Percentiles rank a stretch among this genome's conserved stretches.
Conservation (phyloP, 352 stramenopile genomes). For the Globisporangium yorkense region DNA sequence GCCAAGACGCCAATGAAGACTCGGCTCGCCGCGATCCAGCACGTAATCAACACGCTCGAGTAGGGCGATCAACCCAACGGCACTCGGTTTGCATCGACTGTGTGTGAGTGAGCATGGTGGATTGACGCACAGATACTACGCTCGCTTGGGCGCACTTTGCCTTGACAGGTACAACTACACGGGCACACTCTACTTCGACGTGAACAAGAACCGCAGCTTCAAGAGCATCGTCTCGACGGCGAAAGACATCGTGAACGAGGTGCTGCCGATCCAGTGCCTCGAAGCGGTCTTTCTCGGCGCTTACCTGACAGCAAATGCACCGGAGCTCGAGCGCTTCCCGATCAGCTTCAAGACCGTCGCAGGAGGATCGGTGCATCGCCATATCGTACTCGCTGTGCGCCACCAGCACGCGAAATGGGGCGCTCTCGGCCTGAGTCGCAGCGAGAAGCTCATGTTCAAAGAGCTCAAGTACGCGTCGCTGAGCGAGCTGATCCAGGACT, state of each 20-base stretch:
- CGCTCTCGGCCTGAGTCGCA: constrained; percentile 77
- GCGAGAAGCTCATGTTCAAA: constrained; percentile 82
- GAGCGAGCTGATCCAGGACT: constrained; percentile 71
- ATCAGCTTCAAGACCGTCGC: constrained; percentile 83
- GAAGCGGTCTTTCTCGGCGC: constrained; percentile 82
- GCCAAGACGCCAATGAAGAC: constrained; percentile 55
- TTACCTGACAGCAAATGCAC: constrained; percentile 68
- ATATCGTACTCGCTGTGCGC: constrained; percentile 75
- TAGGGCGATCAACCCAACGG: constrained; percentile 8
- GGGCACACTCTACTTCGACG: constrained; percentile 76
- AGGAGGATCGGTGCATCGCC: constrained; percentile 55
- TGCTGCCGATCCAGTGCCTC: constrained; percentile 85
- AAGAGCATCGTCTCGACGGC: constrained; percentile 84
- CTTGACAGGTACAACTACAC: constrained; percentile 82
- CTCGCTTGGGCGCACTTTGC: background rate
- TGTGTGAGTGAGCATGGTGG: background rate
- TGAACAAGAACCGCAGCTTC: constrained; percentile 86
- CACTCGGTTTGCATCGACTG: background rate
- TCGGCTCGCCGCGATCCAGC: constrained; percentile 50
- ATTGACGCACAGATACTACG: background rate
- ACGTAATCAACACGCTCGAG: constrained; percentile 66
- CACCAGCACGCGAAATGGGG: constrained; percentile 80
- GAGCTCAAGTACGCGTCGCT: constrained; percentile 77
- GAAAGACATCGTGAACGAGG: constrained; percentile 80
- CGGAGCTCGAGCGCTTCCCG: constrained; percentile 71